Conservation (phyloP, 176 grass and related monocot genomes). For the Miscanthus lutarioriparius region DNA sequence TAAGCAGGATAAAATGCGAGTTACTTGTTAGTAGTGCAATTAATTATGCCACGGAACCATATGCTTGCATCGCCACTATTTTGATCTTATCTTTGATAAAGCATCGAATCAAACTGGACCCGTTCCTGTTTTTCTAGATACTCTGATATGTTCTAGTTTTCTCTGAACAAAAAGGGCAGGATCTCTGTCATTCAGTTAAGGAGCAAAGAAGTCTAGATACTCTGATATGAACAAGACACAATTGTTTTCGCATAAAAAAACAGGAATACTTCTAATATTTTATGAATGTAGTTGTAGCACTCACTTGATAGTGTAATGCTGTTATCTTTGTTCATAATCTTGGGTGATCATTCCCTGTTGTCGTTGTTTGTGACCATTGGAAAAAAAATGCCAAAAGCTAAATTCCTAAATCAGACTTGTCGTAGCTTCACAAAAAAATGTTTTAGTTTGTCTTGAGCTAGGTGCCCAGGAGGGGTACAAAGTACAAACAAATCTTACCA, state of each 20-base stretch:
- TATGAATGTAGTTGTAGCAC: too few species aligned
- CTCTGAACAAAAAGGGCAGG: not conserved
- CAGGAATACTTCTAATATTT: not conserved
- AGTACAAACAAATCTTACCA: not conserved
- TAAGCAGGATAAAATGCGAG: not conserved
- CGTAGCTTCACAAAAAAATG: not conserved
- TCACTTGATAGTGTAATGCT: not conserved
- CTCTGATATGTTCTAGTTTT: not conserved
- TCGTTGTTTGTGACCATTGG: not conserved
- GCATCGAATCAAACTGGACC: not conserved
- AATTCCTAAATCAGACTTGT: not conserved
- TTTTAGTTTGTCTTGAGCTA: not conserved
- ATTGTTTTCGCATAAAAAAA: not conserved
- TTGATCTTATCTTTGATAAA: not conserved
- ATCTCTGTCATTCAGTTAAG: not conserved
- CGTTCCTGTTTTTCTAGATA: not conserved
- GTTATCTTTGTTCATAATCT: not conserved
- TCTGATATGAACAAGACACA: not conserved
- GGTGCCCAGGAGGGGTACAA: not conserved
- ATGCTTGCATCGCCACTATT: not conserved
- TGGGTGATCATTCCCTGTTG: not conserved
- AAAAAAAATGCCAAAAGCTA: not conserved
- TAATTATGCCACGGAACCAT: not conserved
- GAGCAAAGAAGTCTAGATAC: too few species aligned
- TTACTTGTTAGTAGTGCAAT: too few species aligned